Conservation (phyloP, 2,329 filamentous ascomycete species). For the Rugonectria rugulosa region DNA sequence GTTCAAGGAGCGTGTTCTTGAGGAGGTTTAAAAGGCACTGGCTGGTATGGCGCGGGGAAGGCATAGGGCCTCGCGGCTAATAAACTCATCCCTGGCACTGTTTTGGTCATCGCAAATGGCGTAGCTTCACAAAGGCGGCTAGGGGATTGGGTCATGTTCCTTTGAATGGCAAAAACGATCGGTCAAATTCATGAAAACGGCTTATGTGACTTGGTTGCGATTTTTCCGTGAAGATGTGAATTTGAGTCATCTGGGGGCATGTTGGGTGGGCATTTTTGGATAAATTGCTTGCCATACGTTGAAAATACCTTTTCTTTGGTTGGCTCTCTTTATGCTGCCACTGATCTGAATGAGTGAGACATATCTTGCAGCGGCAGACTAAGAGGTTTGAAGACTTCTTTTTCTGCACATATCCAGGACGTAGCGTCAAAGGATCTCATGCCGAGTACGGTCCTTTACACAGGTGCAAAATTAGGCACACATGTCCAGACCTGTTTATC, state of each 20-base stretch:
- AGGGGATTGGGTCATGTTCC: conserved; percentile 51
- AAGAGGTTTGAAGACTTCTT: too few species aligned
- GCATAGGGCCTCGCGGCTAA: conserved; percentile 44
- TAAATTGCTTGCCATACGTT: too few species aligned
- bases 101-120: conserved; percentile 54
- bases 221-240: conserved; percentile 27
- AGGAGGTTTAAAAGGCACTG: conserved; percentile 79
- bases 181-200: conserved; percentile 36
- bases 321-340: not conserved
- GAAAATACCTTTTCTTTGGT: too few species aligned
- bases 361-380: not conserved
- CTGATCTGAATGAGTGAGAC: not conserved
- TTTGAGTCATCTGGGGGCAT: too few species aligned
- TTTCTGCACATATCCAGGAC: too few species aligned
- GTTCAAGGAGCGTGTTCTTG: conserved; percentile 98
- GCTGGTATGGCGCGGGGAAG: conserved; percentile 41
- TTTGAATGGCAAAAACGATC: conserved; percentile 47
- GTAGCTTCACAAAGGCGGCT: conserved; percentile 53
- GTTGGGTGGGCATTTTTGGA: too few species aligned
- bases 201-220: conserved; percentile 25
- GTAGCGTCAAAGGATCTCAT: too few species aligned
- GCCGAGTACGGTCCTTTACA: too few species aligned
- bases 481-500: not conserved
- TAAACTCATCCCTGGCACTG: conserved; percentile 48
- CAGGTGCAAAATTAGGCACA: not conserved